phyloP scores from a whole-genome alignment of 495 filamentous ascomycete genomes.

The Cryomyces minteri region DNA sequence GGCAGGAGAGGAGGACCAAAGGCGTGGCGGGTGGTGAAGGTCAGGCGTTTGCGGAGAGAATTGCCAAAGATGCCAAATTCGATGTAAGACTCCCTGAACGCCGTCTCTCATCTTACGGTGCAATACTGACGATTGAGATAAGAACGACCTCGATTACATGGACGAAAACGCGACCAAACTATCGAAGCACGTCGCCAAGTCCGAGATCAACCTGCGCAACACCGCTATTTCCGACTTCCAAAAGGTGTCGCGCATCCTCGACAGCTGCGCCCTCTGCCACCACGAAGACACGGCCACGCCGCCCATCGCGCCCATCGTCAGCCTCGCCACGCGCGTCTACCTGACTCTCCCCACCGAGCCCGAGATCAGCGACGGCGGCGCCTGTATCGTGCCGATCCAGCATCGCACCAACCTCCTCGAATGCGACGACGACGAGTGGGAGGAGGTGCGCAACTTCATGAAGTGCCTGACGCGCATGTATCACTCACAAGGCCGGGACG shows the following conservation, averaged over 20 bases:
- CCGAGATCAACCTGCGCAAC: constrained; percentile 76
- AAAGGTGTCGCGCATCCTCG: constrained; percentile 73
- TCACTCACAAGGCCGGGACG: constrained; percentile 72
- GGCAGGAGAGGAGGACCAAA: constrained; percentile 70
- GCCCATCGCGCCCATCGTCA: constrained; percentile 79
- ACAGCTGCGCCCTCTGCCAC: constrained; percentile 79
- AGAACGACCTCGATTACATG: constrained; percentile 89
- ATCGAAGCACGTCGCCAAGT: constrained; percentile 75
- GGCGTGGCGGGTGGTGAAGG: constrained; percentile 70
- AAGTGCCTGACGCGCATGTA: constrained; percentile 88
- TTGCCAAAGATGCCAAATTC: constrained; percentile 83
- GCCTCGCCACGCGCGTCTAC: constrained; percentile 71
- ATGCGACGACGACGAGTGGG: constrained; percentile 98
- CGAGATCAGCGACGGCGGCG: constrained; percentile 66
- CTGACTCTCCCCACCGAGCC: constrained; percentile 81
- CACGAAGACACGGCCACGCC: constrained; percentile 74
- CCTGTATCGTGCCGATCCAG: constrained; percentile 75
- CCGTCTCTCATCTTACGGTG: background rate
- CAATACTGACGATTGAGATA: constrained; percentile 14
- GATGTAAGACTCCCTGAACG: constrained; percentile 28
- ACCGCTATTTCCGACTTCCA: constrained; percentile 76
- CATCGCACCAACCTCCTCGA: constrained; percentile 83
- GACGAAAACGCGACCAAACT: constrained; percentile 90
- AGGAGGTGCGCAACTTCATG: constrained; percentile 98
- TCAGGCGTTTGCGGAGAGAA: constrained; percentile 66